Conservation (phyloP, 352 stramenopile species). For the Saprolegnia parasitica region DNA sequence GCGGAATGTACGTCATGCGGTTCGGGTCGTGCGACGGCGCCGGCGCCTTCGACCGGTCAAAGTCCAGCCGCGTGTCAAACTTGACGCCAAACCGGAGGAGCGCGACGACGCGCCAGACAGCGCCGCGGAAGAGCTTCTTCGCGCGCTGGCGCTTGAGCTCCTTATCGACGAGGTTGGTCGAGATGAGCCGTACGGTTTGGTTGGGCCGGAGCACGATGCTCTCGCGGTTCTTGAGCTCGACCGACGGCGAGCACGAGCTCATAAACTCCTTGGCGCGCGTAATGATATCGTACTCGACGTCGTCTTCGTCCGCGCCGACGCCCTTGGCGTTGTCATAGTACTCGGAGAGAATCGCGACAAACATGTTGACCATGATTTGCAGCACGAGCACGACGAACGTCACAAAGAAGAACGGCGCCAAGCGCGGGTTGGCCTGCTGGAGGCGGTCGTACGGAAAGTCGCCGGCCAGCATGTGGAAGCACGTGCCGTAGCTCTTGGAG, state of each 20-base stretch:
- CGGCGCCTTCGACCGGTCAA: constrained; percentile 47
- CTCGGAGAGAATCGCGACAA: constrained; percentile 84
- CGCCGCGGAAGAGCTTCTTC: constrained; percentile 73
- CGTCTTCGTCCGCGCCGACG: constrained; percentile 55
- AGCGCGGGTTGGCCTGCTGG: constrained; percentile 67
- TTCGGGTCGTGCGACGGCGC: constrained; percentile 44
- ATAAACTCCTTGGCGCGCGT: constrained; percentile 73
- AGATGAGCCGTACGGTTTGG: constrained; percentile 78
- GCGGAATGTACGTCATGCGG: constrained; percentile 54
- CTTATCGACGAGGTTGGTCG: constrained; percentile 82
- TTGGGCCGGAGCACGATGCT: constrained; percentile 66
- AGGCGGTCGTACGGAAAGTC: constrained; percentile 77
- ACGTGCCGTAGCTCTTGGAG: constrained; percentile 72
- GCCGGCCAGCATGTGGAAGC: constrained; percentile 83
- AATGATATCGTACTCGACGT: constrained; percentile 85
- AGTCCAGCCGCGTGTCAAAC: constrained; percentile 79
- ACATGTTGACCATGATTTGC: constrained; percentile 88
- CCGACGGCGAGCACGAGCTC: constrained; percentile 64
- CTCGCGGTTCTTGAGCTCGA: constrained; percentile 72
- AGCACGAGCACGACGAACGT: constrained; percentile 84
- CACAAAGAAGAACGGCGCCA: constrained; percentile 76
- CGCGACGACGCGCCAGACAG: constrained; percentile 84
- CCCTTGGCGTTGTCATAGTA: constrained; percentile 79
- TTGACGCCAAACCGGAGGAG: constrained; percentile 83
- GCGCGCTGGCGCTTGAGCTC: constrained; percentile 77